phyloP scores from a whole-genome alignment of 75 land plant species.

The Larix kaempferi region DNA sequence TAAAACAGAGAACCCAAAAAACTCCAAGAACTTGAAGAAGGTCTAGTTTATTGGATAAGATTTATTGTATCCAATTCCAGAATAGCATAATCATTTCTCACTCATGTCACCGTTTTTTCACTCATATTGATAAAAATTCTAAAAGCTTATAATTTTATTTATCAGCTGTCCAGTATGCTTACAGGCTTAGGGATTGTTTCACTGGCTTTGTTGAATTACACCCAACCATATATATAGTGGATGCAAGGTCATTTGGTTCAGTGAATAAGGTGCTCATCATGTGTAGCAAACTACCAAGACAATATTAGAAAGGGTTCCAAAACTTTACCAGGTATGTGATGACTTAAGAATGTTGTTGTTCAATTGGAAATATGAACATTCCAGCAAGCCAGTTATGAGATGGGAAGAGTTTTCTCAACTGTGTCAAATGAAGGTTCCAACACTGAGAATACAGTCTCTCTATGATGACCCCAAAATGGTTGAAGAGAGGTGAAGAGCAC shows the following conservation, averaged over 20 bases:
- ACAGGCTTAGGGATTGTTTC: conserved; percentile 42
- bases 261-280: conserved; percentile 55
- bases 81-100: too few species aligned
- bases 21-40: conserved; percentile 64
- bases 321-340: conserved; percentile 51
- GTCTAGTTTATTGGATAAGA: too few species aligned
- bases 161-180: conserved; percentile 15
- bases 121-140: conserved; percentile 14
- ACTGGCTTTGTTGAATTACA: conserved; percentile 43
- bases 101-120: too few species aligned
- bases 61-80: too few species aligned
- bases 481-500: too few species aligned
- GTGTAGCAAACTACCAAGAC: conserved; percentile 39
- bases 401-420: conserved; percentile 57
- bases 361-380: conserved; percentile 57
- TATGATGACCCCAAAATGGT: too few species aligned
- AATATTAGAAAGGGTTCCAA: conserved; percentile 53
- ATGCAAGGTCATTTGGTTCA: conserved; percentile 55
- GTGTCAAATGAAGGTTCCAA: conserved; percentile 51
- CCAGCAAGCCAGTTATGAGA: conserved; percentile 52
- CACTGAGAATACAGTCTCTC: too few species aligned
- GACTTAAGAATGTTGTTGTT: conserved; percentile 45
- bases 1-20: conserved; percentile 36
- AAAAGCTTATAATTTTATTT: neutral
- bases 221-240: conserved; percentile 50